Base-by-base conservation (phyloP, 306 rosid species). In the Vicia villosa region DNA sequence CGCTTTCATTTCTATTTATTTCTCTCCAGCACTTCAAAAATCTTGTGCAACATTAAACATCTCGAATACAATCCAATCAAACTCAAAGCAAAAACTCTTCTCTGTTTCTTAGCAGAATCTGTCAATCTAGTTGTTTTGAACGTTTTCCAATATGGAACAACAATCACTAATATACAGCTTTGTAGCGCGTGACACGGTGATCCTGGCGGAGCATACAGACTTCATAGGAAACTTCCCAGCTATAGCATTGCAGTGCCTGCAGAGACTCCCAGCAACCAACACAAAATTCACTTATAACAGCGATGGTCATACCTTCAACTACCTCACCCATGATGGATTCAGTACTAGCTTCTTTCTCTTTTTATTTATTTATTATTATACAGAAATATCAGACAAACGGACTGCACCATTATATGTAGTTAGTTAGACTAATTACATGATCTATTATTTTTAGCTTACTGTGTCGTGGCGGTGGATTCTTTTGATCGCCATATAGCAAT, bases 301-400 rank as follows among this genome's bases (percentile, higher is more conserved):
- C 67, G 86, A 91, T 8, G 89, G 77, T 20, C 96, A 91, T 79
- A 91, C 92, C 87, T 91, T 91, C 86, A 91, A 91, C 83, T 91
- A 76, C 77, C 96, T 88, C 75, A 81, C 82, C 80, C 81, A 82
- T 30, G 66, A 86, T 68, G 97, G 97, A 86, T 91, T 88, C 87
- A 88, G 97, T 91, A 52, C 15, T 52, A 21, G 4, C 21, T 19
- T 46, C 4, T 46, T 46, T 50, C 24, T 17, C 56, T 50, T 4
- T 21, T 30, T 20, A 3, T 52, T 21, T 21, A 6, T n/a, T n/a
- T n/a, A n/a, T n/a, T n/a, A 28, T 28, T 28, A 28, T 28, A 28
- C 32, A 28, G 5, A 28, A 28, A 28, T 28, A 28, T 0, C 6
- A 28, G 32, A 5, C 28, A 24, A 24, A 24, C 28, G 28, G 28